A percentile compares a stretch with the other conserved stretches of the same genome.
Conservation (phyloP, 805 yeast genomes). For the Maudiozyma saulgeensis region DNA sequence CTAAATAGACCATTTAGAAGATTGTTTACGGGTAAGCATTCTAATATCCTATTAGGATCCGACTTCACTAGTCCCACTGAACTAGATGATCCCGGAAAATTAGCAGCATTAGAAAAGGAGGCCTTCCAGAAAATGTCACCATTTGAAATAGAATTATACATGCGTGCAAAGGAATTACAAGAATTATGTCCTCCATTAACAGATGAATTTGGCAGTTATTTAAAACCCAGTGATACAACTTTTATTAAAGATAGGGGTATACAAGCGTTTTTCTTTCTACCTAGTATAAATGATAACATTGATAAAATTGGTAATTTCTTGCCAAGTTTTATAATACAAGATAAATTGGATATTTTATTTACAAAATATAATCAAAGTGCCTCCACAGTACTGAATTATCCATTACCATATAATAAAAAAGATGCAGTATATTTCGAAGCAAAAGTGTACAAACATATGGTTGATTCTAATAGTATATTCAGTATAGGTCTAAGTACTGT, state of each 20-base stretch:
- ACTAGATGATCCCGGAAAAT: slow-evolving; percentile 18
- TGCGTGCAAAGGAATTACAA: slow-evolving; percentile 25
- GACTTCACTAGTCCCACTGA: slow-evolving; percentile 23
- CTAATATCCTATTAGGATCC: slow-evolving; percentile 23
- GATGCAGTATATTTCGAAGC: slow-evolving; percentile 62
- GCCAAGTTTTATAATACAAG: slow-evolving; percentile 29
- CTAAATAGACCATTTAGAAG: slow-evolving; percentile 11
- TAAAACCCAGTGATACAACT: slow-evolving; percentile 19
- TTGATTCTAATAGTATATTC: slow-evolving; percentile 38
- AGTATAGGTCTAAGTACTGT: slow-evolving; percentile 60
- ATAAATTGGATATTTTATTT: slow-evolving; percentile 27
- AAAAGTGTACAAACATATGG: slow-evolving; percentile 35
- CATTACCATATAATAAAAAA: slow-evolving; percentile 40
- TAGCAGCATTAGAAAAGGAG: slow-evolving; percentile 17
- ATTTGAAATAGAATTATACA: slow-evolving; percentile 25
- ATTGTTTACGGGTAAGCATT: slow-evolving; percentile 20
- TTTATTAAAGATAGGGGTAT: slow-evolving; percentile 29
- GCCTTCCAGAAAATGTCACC: slow-evolving; percentile 25
- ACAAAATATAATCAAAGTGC: slow-evolving; percentile 26
- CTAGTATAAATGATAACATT: slow-evolving; percentile 29
- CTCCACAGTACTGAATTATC: slow-evolving; percentile 29
- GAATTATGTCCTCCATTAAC: slow-evolving; percentile 23
- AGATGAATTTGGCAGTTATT: slow-evolving; percentile 25
- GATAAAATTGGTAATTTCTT: slow-evolving; percentile 25
- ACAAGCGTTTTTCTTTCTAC: slow-evolving; percentile 27